Conservation (phyloP, 305 asterid genomes). For the Salvia sclarea region DNA sequence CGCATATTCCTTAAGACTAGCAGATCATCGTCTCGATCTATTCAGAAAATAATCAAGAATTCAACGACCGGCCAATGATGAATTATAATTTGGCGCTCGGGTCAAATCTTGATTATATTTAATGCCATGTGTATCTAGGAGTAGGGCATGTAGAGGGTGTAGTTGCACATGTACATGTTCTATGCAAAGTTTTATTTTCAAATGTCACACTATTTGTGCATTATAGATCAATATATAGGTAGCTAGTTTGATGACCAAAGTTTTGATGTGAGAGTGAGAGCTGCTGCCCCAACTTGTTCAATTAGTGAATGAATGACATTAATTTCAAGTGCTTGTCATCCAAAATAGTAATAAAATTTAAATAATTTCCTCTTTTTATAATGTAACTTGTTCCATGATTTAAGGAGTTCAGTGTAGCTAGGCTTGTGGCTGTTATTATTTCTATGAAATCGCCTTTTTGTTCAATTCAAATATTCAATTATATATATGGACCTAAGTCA, state of each 20-base stretch:
- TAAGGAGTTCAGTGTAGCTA: not conserved
- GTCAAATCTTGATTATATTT: not conserved
- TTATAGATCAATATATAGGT: not conserved
- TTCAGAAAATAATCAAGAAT: conserved; percentile 35
- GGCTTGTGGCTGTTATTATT: not conserved
- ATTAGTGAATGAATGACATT: not conserved
- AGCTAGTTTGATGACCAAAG: not conserved
- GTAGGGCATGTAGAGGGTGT: conserved; percentile 13
- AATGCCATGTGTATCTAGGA: conserved; percentile 9
- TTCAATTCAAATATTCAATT: not conserved
- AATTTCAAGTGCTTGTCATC: not conserved
- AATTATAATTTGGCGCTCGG: not conserved
- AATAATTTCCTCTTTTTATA: not conserved
- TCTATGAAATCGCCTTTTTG: not conserved
- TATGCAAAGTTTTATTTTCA: not conserved
- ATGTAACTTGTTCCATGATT: conserved; percentile 21
- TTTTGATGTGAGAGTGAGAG: conserved; percentile 13
- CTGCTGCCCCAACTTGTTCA: conserved; percentile 1
- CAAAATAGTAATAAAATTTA: conserved; percentile 2
- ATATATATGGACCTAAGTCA: not conserved
- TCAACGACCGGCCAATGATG: not conserved
- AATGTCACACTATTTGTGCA: not conserved
- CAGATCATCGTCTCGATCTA: conserved; percentile 51
- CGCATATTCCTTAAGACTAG: conserved; percentile 48
- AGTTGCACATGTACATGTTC: conserved; percentile 28